Base-by-base conservation (phyloP, 208 protist species). In the Phytomonas sp. region DNA sequence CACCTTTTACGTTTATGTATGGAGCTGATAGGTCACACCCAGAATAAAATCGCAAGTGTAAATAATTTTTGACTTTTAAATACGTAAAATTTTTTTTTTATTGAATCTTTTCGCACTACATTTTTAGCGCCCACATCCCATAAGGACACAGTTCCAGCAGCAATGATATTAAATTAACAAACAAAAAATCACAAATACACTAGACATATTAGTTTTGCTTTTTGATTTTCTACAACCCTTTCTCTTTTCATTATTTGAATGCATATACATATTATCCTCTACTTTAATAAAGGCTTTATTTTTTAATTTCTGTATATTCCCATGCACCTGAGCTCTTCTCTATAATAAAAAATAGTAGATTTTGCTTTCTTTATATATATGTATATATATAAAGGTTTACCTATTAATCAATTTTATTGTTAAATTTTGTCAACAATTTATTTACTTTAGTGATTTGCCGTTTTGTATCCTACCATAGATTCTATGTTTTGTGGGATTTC, bases 21-120 rank as follows among this genome's bases (percentile, higher is more conserved):
- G 30, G n/a, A 23, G 14, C 42, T 7, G 29, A n/a, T 59, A 11
- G 11, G 32, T 23, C 23, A 30, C 32, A 8, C 23, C 7, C 6
- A 49, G 10, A 8, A 8, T 6, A 29, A 42, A 26, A 11, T 37
- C 49, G 66, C 32, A 29, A 69, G 29, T 60, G 60, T 63, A 29
- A 64, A 63, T 75, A 10, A 34, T 8, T 75, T 64, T 62, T 31
- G 33, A 52, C 34, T 82, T 66, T 70, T 1, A 45, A 29, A 10
- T 16, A 19, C 31, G 72, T 65, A 70, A 29, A 45, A 29, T 36
- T 60, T 45, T 32, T 52, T 61, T 56, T 75, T 32, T 73, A 73
- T 19, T 66, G 59, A 68, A 63, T 74, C 66, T 76, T 29, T 76
- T 31, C 66, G n/a, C 69, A 52, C 33, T 69, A 42, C n/a, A 34